phyloP scores from a whole-genome alignment of 768 basidiomycete genomes.

The Leccinum olivaceopallidum region DNA sequence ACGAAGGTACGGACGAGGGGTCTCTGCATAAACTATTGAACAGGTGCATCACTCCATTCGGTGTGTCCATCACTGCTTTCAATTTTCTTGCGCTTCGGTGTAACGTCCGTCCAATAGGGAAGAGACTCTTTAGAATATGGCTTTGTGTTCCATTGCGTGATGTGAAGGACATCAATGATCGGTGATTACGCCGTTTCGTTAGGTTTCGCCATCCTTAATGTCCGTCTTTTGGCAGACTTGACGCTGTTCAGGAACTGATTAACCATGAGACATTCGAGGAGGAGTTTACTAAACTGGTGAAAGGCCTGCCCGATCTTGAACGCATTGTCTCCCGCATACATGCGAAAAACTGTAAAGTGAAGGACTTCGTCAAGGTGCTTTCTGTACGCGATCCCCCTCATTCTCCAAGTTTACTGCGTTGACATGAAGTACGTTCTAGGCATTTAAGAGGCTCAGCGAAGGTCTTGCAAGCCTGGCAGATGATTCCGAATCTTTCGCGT shows the following conservation, averaged over 20 bases:
- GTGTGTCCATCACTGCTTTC: constrained; percentile 38
- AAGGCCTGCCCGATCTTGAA: constrained; percentile 88
- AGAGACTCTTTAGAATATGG: constrained; percentile 96
- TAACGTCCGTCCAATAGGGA: constrained; percentile 53
- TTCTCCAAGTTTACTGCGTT: not conserved
- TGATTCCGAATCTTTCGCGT: constrained; percentile 70
- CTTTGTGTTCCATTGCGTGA: constrained; percentile 88
- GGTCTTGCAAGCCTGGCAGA: constrained; percentile 66
- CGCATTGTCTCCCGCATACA: constrained; percentile 95
- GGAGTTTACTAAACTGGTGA: constrained; percentile 73
- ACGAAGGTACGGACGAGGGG: constrained; percentile 91
- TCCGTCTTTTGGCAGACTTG: constrained; percentile 56
- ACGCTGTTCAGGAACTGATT: constrained; percentile 92
- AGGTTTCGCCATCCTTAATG: constrained; percentile 15
- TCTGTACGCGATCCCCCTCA: constrained; percentile 44
- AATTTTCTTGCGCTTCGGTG: constrained; percentile 3
- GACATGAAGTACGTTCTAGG: constrained; percentile 40
- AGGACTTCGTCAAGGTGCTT: constrained; percentile 85
- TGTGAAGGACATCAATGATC: constrained; percentile 81
- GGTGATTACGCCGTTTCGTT: constrained; percentile 46
- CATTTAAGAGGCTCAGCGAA: constrained; percentile 72
- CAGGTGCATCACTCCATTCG: constrained; percentile 89
- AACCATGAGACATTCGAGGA: constrained; percentile 74
- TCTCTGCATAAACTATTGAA: constrained; percentile 80
- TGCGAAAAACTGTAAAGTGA: constrained; percentile 84